Base-by-base conservation (phyloP, 2,329 filamentous ascomycete species). In the Seiridium cupressi region DNA sequence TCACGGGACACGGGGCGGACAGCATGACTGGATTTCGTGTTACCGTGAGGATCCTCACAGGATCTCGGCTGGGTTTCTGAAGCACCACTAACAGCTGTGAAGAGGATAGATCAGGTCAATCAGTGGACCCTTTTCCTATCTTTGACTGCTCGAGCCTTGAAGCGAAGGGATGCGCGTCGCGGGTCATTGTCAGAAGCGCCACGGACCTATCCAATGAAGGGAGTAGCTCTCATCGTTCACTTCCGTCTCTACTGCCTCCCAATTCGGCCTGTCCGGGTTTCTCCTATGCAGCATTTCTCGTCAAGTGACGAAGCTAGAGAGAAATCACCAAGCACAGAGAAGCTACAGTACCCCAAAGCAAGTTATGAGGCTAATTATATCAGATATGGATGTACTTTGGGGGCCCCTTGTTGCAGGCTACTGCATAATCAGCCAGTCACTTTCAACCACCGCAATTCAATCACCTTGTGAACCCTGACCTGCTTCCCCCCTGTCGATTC, bases 331-430 rank as follows among this genome's bases (percentile, higher is more conserved):
- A 55, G 51, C 34, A 55, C 53, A 59, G 51, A 60, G 35, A 59
- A 64, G 60, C 61, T 57, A 60, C 61, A 59, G 60, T 64, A 57
- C 58, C 62, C 48, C 40, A 44, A 51, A 58, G 59, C 61, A 53
- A 58, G 58, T 65, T 57, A 26, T 61, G 64, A 70, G 70, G 69
- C 74, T 76, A 77, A 75, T 75, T 73, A 76, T 76, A 74, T 74
- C 73, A 65, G 72, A 69, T 70, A 71, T 71, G 66, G 65, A 61
- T 57, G 59, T 59, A 60, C 61, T 48, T 64, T 60, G 61, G 62
- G 63, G 66, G 60, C 65, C 63, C 68, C 70, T 62, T 68, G 67
- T 68, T 66, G 66, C 56, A 62, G 69, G 70, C 69, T 70, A 67
- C 70, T 73, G 73, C 72, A 71, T 68, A 69, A 69, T 66, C 69